Base-by-base conservation (phyloP, 2,329 filamentous ascomycete genomes). In the Hirsutella minnesotensis region DNA sequence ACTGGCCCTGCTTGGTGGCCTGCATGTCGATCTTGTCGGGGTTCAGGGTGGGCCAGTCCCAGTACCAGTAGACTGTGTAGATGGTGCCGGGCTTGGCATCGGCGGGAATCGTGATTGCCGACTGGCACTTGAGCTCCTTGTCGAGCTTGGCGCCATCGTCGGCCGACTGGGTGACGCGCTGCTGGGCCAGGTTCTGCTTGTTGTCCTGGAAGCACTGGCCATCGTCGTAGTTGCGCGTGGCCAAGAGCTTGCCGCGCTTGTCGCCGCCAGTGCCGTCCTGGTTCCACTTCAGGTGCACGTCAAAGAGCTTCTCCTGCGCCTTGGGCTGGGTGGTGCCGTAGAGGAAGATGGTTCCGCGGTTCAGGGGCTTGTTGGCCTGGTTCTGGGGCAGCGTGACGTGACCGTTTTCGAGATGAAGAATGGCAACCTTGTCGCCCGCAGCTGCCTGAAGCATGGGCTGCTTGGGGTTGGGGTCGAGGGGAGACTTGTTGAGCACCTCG, bases 51-150 rank as follows among this genome's bases (percentile, higher is more conserved):
- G 83, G 81, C 86, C 88, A 98, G 61, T 94, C 83, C 92, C 92
- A 96, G 38, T 95, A 82, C 90, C 90, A 96, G 69, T 95, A 94
- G 41, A 95, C 65, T 3, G 87, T 90, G 59, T 89, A 86, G 22
- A 73, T 72, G 24, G 79, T 74, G 37, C 79, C 78, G 9, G 69
- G 60, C n/a, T 72, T 61, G 38, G 78, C 67, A 51, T 83, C 74
- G 5, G 68, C 56, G 0, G 92, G 92, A 13, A 98, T 67, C 55
- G 80, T 71, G 39, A 95, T 67, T 56, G 92, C 81, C 30, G 81
- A 81, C 62, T 95, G 89, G 64, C 92, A 96, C 67, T 73, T 81
- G 40, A 89, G 68, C 53, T 82, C 76, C 38, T 64, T 62, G 21
- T 73, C 76, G 60, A 71, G 70, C 24, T 71, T 58, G 40, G 69